Base-by-base conservation (phyloP, 768 basidiomycete species). In the Tulasnella sp. region DNA sequence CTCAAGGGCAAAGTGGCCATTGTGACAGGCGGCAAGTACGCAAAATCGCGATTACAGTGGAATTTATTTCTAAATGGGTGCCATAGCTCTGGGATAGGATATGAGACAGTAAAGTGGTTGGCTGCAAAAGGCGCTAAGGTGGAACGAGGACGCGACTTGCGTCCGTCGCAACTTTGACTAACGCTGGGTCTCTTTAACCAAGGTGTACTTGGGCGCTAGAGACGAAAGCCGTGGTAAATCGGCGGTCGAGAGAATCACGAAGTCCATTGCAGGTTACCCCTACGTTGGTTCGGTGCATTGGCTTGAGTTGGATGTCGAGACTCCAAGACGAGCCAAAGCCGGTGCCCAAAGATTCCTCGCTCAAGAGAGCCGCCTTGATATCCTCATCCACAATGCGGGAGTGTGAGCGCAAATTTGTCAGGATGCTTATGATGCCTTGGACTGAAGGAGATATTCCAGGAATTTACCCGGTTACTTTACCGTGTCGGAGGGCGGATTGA, bases 371-470 rank as follows among this genome's bases (percentile, higher is more conserved):
- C 86, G 91, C 41, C 83, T 93, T 79, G 91, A 93, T 82, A 86
- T 92, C 9, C 83, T 92, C 24, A 91, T 92, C n/a, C 90, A 91
- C 81, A 92, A 92, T 80, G 91, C 90, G 34, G 89, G 85, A 24
- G 77, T 87, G 91, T 91, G 80, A 83, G 88, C 44, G 80, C 37
- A 6, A 37, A 37, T 6, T 2, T 2, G 37, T 37, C 37, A 37
- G 2, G 37, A 37, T 2, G 6, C 2, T 2, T 37, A 37, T 37
- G 37, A 37, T 37, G 2, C 24, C 50, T 42, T 75, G 20, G 40
- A 41, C 40, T 34, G 20, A 28, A 41, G 50, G 16, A 42, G 12
- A 46, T 5, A 4, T 46, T n/a, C 6, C n/a, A 58, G 46, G 76
- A 54, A 50, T 22, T 28, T 50, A 18, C 14, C 8, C 2, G 41